A percentile compares a stretch with the other conserved stretches of the same genome.
phyloP scores from a whole-genome alignment of 106 monocot genomes.

The Dactylorhiza incarnata region DNA sequence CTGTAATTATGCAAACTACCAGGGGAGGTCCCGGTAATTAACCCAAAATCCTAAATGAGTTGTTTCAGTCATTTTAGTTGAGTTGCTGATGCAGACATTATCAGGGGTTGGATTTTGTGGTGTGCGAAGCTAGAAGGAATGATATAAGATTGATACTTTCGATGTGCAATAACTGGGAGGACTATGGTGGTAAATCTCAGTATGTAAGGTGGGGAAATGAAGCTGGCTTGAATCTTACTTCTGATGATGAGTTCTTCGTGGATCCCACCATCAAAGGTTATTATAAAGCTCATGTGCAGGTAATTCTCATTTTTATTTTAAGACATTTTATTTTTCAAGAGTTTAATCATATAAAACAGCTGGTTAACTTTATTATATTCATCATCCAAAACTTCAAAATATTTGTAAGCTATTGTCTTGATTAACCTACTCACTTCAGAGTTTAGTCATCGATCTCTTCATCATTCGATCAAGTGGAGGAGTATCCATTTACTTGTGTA shows the following conservation, averaged over 20 bases:
- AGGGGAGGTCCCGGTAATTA: too few relatives aligned
- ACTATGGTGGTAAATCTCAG: constrained; percentile 77
- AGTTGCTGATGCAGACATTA: neutral
- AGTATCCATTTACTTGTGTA: too few relatives aligned
- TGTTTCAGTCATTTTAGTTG: neutral
- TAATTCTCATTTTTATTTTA: neutral
- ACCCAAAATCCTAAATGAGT: neutral
- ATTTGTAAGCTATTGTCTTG: too few relatives aligned
- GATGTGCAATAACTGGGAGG: constrained; percentile 73
- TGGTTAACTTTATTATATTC: too few relatives aligned
- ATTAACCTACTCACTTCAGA: too few relatives aligned
- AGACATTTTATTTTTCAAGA: neutral
- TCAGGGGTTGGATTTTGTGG: constrained; percentile 79
- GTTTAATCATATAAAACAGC: too few relatives aligned
- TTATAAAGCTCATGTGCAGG: constrained; percentile 78
- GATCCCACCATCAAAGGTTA: constrained; percentile 56
- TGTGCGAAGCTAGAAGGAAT: constrained; percentile 74
- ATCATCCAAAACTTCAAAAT: too few relatives aligned
- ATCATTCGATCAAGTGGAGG: too few relatives aligned
- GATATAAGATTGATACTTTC: constrained; percentile 58
- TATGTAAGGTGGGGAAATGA: constrained; percentile 71
- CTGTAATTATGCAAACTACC: too few relatives aligned
- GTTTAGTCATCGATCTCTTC: too few relatives aligned
- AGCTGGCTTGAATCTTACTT: constrained; percentile 53
- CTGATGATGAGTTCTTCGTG: constrained; percentile 80